phyloP scores from a whole-genome alignment of 768 basidiomycete species.

The Agaricus subrufescens region DNA sequence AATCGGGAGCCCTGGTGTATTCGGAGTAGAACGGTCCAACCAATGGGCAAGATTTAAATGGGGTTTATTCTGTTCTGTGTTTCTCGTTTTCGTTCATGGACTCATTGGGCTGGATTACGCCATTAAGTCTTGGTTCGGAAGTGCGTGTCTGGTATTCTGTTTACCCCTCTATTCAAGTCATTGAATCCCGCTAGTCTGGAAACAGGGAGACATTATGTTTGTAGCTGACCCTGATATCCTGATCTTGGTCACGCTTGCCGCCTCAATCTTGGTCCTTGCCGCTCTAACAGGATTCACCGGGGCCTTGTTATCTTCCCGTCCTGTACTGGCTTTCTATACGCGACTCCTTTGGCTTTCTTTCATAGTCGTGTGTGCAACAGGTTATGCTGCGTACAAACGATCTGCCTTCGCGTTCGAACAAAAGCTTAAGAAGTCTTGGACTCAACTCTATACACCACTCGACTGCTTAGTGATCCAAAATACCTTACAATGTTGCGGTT shows the following conservation, averaged over 20 bases:
- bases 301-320: slow-evolving; percentile 60
- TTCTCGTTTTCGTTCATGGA: slow-evolving; percentile 52
- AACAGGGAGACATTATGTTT: slow-evolving; percentile 57
- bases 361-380: slow-evolving; percentile 51
- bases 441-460: slow-evolving; percentile 49
- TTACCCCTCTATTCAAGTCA: neutral
- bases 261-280: slow-evolving; percentile 52
- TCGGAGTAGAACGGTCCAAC: neutral
- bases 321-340: slow-evolving; percentile 61
- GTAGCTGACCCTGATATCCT: slow-evolving; percentile 56
- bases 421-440: slow-evolving; percentile 69
- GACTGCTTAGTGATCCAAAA: slow-evolving; percentile 59
- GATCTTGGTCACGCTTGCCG: slow-evolving; percentile 51
- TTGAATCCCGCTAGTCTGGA: slow-evolving; percentile 39
- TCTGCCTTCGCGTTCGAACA: slow-evolving; percentile 55
- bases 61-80: slow-evolving; percentile 51
- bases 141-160: slow-evolving; percentile 26
- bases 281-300: slow-evolving; percentile 58
- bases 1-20: neutral
- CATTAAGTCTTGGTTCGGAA: slow-evolving; percentile 55
- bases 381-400: slow-evolving; percentile 63
- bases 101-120: slow-evolving; percentile 44
- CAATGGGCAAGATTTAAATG: slow-evolving; percentile 65
- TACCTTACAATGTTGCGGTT: slow-evolving; percentile 62
- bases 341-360: slow-evolving; percentile 65